Evolutionary conservation across 306 rosid genomes (phyloP).

Genomic region (Corylus heterophylla): DNA sequence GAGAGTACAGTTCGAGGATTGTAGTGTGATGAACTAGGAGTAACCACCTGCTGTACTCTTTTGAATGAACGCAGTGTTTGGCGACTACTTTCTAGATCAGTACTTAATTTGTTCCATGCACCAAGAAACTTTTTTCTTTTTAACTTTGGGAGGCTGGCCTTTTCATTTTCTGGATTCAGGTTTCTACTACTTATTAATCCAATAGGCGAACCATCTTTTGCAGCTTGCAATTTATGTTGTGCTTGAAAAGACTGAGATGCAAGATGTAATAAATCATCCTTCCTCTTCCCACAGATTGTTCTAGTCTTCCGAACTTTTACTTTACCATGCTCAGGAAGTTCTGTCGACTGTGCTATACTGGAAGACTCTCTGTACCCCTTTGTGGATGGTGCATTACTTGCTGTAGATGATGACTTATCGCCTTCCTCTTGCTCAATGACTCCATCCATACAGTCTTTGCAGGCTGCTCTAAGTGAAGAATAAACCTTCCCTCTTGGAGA

Average conservation of each 20-base stretch:
- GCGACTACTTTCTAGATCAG: slow-evolving; percentile 11
- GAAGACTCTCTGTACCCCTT: slow-evolving; percentile 19
- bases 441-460: slow-evolving; percentile 38
- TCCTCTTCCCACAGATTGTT: slow-evolving; percentile 16
- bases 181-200: slow-evolving; percentile 32
- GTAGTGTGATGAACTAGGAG: slow-evolving; percentile 41
- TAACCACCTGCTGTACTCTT: slow-evolving; percentile 50
- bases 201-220: slow-evolving; percentile 20
- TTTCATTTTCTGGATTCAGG: slow-evolving; percentile 29
- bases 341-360: neutral
- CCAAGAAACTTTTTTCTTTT: slow-evolving; percentile 24
- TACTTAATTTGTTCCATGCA: slow-evolving; percentile 20
- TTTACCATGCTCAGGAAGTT: neutral
- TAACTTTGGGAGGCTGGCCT: slow-evolving; percentile 25
- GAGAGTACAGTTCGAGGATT: slow-evolving; percentile 66
- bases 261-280: slow-evolving; percentile 11
- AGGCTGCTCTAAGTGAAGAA: slow-evolving; percentile 42
- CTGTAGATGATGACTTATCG: slow-evolving; percentile 18
- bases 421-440: slow-evolving; percentile 28
- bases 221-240: slow-evolving; percentile 27
- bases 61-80: slow-evolving; percentile 49
- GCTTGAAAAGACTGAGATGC: slow-evolving; percentile 38
- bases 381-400: slow-evolving; percentile 3
- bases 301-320: slow-evolving; percentile 22
- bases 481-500: slow-evolving; percentile 41